phyloP scores from a whole-genome alignment of 495 filamentous ascomycete genomes.

The Extremus antarcticus region DNA sequence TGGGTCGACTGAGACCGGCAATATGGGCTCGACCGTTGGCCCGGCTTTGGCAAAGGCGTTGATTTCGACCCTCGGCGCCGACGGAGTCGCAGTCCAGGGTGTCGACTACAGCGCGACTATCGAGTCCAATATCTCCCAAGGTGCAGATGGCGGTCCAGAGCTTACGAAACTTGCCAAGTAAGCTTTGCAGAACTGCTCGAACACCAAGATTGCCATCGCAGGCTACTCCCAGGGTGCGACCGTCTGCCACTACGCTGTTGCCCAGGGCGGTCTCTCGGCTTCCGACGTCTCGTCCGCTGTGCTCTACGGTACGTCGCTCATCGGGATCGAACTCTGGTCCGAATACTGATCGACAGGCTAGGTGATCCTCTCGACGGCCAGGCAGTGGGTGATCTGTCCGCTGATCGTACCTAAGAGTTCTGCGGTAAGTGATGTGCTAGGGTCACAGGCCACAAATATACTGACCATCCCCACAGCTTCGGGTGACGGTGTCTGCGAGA shows the following conservation, averaged over 20 bases:
- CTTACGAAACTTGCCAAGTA: slow-evolving; percentile 41
- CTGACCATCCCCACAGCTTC: too few relatives aligned
- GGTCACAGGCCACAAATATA: too few relatives aligned
- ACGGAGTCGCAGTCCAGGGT: slow-evolving; percentile 25
- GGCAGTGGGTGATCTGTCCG: slow-evolving; percentile 8
- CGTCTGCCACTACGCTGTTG: slow-evolving; percentile 40
- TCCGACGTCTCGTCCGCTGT: slow-evolving; percentile 4
- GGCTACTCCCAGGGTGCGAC: slow-evolving; percentile 51
- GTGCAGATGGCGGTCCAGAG: slow-evolving; percentile 4
- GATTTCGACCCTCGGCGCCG: slow-evolving; percentile 12
- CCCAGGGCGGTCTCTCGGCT: not conserved
- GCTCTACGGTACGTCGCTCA: slow-evolving; percentile 8
- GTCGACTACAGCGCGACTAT: slow-evolving; percentile 23
- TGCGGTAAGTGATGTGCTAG: slow-evolving; percentile 13
- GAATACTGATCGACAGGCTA: not conserved
- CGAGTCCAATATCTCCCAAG: slow-evolving; percentile 3
- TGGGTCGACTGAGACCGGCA: slow-evolving; percentile 29
- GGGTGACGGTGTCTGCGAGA: slow-evolving; percentile 14
- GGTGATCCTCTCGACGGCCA: slow-evolving; percentile 1
- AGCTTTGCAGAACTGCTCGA: slow-evolving; percentile 42
- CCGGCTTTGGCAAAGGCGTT: slow-evolving; percentile 24
- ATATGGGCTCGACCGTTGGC: slow-evolving; percentile 29
- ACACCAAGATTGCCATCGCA: slow-evolving; percentile 48
- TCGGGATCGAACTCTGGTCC: too few relatives aligned
- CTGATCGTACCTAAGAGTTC: slow-evolving; percentile 1